Evolutionary conservation across 495 filamentous ascomycete genomes (phyloP).

Genomic region (Ascodesmis nigricans): DNA sequence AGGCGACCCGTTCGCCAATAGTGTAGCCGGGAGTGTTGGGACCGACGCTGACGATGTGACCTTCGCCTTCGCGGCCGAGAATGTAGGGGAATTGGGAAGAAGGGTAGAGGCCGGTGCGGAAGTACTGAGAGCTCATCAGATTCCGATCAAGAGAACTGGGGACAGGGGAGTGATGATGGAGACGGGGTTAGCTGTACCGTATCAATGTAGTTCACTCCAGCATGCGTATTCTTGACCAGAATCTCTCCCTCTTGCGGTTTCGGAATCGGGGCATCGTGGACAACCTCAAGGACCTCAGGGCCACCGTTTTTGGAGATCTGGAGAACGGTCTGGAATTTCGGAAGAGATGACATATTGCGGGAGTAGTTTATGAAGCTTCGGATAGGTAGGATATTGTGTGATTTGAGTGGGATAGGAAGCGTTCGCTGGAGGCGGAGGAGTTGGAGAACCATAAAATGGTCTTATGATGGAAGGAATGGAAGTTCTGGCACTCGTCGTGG

Average conservation of each 20-base stretch:
- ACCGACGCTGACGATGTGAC: conserved; percentile 35
- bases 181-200: conserved; percentile 23
- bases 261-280: conserved; percentile 55
- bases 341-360: conserved; percentile 12
- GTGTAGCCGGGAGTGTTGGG: conserved; percentile 24
- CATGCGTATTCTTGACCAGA: conserved; percentile 64
- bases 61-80: conserved; percentile 65
- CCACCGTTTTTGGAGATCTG: conserved; percentile 53
- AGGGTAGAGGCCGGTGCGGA: conserved; percentile 71
- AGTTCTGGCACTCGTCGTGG: no score
- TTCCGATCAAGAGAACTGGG: conserved; percentile 6
- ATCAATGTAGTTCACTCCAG: conserved; percentile 81
- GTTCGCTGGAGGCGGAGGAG: no score
- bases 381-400: no score
- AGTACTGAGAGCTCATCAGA: conserved; percentile 35
- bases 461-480: no score
- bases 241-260: conserved; percentile 45
- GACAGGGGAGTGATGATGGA: background rate
- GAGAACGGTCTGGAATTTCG: conserved; percentile 11
- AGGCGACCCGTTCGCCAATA: conserved; percentile 47
- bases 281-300: conserved; percentile 53
- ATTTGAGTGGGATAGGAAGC: no score
- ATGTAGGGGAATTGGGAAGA: conserved; percentile 47
- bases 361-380: background rate
- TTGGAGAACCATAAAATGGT: no score